phyloP scores from a whole-genome alignment of 2,329 filamentous ascomycete species.

The Tolypocladium nubicola region DNA sequence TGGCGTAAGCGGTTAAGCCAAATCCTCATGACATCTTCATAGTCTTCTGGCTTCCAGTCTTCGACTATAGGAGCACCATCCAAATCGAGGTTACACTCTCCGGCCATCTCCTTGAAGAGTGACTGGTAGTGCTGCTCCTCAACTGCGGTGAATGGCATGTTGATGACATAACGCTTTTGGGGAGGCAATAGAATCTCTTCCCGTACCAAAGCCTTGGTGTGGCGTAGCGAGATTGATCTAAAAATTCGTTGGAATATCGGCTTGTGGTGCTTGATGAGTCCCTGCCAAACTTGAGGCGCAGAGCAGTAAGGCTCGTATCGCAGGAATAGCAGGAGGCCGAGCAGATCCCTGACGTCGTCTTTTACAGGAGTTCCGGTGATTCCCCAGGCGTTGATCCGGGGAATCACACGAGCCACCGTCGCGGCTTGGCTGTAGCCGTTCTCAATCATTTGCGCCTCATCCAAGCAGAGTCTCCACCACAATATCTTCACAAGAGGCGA shows the following conservation, averaged over 20 bases:
- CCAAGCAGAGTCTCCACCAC: slow-evolving; percentile 78
- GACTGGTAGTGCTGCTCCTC: slow-evolving; percentile 83
- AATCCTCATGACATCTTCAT: slow-evolving; percentile 61
- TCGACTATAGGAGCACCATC: slow-evolving; percentile 51
- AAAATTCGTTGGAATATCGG: slow-evolving; percentile 60
- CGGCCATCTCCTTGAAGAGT: slow-evolving; percentile 65
- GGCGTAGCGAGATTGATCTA: slow-evolving; percentile 61
- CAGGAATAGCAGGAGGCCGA: slow-evolving; percentile 73
- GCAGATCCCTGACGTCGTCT: slow-evolving; percentile 66
- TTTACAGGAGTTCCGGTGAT: slow-evolving; percentile 82
- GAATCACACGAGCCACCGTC: slow-evolving; percentile 66
- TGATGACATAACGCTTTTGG: slow-evolving; percentile 80
- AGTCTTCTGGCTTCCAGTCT: slow-evolving; percentile 56
- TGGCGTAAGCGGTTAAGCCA: slow-evolving; percentile 74
- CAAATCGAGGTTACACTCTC: slow-evolving; percentile 53
- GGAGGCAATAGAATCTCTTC: slow-evolving; percentile 69
- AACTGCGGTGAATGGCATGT: slow-evolving; percentile 78
- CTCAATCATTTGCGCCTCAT: slow-evolving; percentile 88
- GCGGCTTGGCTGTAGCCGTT: slow-evolving; percentile 78
- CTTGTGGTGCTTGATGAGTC: slow-evolving; percentile 51
- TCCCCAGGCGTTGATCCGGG: slow-evolving; percentile 80
- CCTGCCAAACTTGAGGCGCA: slow-evolving; percentile 54
- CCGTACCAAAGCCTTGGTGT: slow-evolving; percentile 74
- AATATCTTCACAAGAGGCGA: slow-evolving; percentile 72
- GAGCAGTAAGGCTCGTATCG: slow-evolving; percentile 66